A percentile compares a stretch with the other conserved stretches of the same genome.
Conservation (phyloP, 495 filamentous ascomycete species). For the Cairneyella variabilis region DNA sequence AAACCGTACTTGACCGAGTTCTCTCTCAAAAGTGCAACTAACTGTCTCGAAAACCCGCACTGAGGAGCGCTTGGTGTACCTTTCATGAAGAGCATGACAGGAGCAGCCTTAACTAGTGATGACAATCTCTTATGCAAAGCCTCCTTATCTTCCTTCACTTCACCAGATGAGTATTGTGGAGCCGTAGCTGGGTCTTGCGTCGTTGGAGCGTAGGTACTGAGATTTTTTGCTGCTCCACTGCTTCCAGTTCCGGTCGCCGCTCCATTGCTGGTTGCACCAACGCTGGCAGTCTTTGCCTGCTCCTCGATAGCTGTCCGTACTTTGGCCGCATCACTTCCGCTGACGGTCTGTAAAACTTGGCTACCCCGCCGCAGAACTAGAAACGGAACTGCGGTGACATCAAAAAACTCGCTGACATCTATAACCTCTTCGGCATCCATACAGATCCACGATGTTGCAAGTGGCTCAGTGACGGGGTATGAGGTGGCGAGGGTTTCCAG, state of each 20-base stretch:
- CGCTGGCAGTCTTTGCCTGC: constrained; percentile 44
- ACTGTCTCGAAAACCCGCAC: constrained; percentile 88
- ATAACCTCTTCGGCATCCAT: constrained; percentile 87
- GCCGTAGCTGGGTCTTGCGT: constrained; percentile 42
- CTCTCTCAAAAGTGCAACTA: constrained; percentile 82
- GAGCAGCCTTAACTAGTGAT: constrained; percentile 86
- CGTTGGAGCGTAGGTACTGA: constrained; percentile 41
- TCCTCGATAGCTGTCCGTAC: constrained; percentile 80
- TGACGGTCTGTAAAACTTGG: constrained; percentile 72
- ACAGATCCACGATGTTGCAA: constrained; percentile 72
- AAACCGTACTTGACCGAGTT: constrained; percentile 92
- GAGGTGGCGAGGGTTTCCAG: constrained; percentile 78
- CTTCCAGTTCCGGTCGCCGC: constrained; percentile 24
- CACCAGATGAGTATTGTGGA: constrained; percentile 27
- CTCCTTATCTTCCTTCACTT: constrained; percentile 64
- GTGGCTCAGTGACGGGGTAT: constrained; percentile 63
- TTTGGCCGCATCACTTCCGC: constrained; percentile 79
- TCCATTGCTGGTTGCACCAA: constrained; percentile 27
- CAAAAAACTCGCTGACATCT: constrained; percentile 82
- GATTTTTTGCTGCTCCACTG: constrained; percentile 30
- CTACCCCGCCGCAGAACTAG: constrained; percentile 73
- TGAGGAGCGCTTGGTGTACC: constrained; percentile 87
- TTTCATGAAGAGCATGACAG: constrained; percentile 97
- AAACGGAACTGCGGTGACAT: constrained; percentile 91
- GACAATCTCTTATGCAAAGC: constrained; percentile 71